Evolutionary conservation across 2,329 filamentous ascomycete genomes (phyloP), one percentile per base, ranked within the genome.

Genomic region (Botryotinia narcissicola): DNA sequence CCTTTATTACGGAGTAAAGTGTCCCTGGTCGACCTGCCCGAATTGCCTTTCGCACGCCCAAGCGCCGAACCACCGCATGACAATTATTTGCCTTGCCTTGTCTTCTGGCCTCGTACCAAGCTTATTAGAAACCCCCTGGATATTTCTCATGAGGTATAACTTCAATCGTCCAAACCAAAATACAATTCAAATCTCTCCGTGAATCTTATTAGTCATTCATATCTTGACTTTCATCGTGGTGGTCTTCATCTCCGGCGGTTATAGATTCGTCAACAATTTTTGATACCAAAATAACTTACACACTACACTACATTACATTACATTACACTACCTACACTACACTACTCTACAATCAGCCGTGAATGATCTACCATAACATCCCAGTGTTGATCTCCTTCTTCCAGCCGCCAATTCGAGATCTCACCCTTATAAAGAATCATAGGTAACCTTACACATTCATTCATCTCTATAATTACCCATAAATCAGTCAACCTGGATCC

Each of bases 401-500:
- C 68, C 71, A 69, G 63, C 63, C 71, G 71, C 71, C 63, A 64
- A 73, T 63, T 59, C 63, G 62, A 61, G 29, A 64, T 73, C 57
- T 73, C 72, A 67, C 71, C 71, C 72, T 71, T 72, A 74, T 69
- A 70, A 62, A 61, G 48, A 68, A 54, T 59, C 72, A 71, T 61
- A 71, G 51, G 51, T 29, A 57, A 44, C 48, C 48, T 68, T 70
- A 59, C 62, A 61, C 62, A 44, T 70, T 48, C 62, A 44, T 69
- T 42, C 46, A 35, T 72, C 61, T 37, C 42, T 29, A 42, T 59
- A 67, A 54, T 59, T 66, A 22, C 37, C 61, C 44, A 61, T 72
- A 71, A 71, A 71, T 54, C 76, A 75, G 76, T 74, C 83, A 85
- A 81, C 75, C 85, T 88, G 87, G 87, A 89, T 86, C 85, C 84